Evolutionary conservation across 1,139 yeast genomes (phyloP).

Genomic region (Yamadazyma mexicana): DNA sequence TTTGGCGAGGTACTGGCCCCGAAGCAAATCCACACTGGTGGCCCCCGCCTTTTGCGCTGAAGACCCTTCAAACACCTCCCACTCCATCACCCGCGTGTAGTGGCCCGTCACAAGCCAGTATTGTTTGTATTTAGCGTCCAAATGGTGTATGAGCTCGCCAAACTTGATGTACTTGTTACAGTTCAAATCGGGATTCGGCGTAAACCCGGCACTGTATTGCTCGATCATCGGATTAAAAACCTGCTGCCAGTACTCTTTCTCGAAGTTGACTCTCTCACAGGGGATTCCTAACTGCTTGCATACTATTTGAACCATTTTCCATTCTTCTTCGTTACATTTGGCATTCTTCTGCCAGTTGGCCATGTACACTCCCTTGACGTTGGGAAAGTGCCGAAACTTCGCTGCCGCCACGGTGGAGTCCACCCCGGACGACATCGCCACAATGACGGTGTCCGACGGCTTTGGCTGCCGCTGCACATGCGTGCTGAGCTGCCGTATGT

Average conservation of each 20-base stretch:
- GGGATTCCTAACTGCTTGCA: constrained; percentile 63
- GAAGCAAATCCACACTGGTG: constrained; percentile 46
- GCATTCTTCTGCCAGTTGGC: constrained; percentile 82
- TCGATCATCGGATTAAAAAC: constrained; percentile 92
- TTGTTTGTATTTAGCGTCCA: constrained; percentile 34
- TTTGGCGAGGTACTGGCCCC: constrained; percentile 62
- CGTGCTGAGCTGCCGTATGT: constrained; percentile 3
- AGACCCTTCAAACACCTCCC: not conserved
- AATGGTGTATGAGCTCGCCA: constrained; percentile 66
- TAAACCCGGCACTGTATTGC: constrained; percentile 65
- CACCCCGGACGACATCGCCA: constrained; percentile 97
- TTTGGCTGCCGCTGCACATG: constrained; percentile 46
- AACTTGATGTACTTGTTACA: constrained; percentile 87
- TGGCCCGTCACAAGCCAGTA: constrained; percentile 98
- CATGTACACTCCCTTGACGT: constrained; percentile 85
- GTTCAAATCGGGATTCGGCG: constrained; percentile 94
- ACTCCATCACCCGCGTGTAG: constrained; percentile 64
- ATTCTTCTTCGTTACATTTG: constrained; percentile 80
- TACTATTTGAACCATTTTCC: constrained; percentile 78
- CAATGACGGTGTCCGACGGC: constrained; percentile 58
- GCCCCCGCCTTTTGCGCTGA: constrained; percentile 16
- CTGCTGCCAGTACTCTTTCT: constrained; percentile 86
- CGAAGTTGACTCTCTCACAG: constrained; percentile 79
- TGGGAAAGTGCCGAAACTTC: constrained; percentile 49
- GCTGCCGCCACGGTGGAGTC: constrained; percentile 93